Conservation (phyloP, 2,329 filamentous ascomycete genomes). For the Tolypocladium sp. region DNA sequence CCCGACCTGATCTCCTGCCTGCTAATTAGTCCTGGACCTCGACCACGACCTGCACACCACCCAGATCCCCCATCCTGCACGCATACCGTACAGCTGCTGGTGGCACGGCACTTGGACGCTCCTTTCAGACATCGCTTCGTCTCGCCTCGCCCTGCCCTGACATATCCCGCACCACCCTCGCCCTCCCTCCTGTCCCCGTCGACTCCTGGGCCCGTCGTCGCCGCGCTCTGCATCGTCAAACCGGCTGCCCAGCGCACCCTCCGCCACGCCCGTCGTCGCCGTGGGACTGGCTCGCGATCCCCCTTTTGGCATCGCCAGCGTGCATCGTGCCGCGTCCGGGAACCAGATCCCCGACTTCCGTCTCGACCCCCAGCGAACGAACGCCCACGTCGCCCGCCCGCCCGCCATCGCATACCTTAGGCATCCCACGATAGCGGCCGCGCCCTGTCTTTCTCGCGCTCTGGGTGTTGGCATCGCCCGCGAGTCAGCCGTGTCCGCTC, state of each 20-base stretch:
- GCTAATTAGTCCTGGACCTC: neutral
- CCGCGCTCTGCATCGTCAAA: neutral
- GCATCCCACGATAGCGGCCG: neutral
- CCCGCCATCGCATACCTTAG: neutral
- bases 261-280: neutral
- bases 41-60: neutral
- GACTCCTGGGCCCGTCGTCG: neutral
- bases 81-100: neutral
- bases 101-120: constrained; percentile 2
- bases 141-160: neutral
- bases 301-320: neutral
- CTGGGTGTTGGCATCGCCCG: neutral
- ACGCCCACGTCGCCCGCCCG: neutral
- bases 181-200: neutral
- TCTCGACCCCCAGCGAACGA: neutral
- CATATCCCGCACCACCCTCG: constrained; percentile 1
- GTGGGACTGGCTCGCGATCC: neutral
- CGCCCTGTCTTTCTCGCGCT: neutral
- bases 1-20: neutral
- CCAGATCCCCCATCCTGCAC: neutral
- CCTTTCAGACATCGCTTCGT: neutral
- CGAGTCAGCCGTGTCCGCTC: neutral
- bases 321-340: too few relatives aligned
- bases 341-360: neutral
- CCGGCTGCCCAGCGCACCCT: neutral